Percentiles rank a stretch among this genome's conserved stretches.
These are phyloP conservation scores for Aspergillus unguis DNA, from an alignment of 2,329 filamentous ascomycete genomes.

Conservation along the genomic window DNA sequence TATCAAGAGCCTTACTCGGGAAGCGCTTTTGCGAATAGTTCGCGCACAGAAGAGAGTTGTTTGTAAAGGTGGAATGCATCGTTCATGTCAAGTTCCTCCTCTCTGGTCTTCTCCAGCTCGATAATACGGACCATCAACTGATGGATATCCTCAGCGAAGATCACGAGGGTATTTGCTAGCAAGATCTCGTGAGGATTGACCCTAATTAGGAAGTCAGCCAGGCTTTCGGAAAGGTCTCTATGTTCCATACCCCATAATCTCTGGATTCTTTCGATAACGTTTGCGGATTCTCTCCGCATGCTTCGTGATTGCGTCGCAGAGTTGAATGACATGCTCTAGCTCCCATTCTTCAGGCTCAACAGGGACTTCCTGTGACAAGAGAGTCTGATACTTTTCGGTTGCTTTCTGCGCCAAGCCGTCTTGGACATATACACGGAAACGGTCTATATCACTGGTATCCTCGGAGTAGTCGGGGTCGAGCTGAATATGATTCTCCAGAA, in stretches of 20 bases:
- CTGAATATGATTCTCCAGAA: slow-evolving; percentile 79
- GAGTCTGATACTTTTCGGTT: slow-evolving; percentile 71
- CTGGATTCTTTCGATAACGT: slow-evolving; percentile 80
- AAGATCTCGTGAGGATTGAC: slow-evolving; percentile 67
- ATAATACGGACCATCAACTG: slow-evolving; percentile 82
- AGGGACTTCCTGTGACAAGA: slow-evolving; percentile 77
- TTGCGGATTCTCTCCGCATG: slow-evolving; percentile 88
- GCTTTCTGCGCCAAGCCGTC: slow-evolving; percentile 72
- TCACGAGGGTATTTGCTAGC: slow-evolving; percentile 78
- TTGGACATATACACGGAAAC: slow-evolving; percentile 69
- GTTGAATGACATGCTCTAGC: slow-evolving; percentile 82
- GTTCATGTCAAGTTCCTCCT: slow-evolving; percentile 75
- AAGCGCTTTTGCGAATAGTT: slow-evolving; percentile 72
- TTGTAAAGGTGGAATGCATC: slow-evolving; percentile 94
- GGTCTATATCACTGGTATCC: slow-evolving; percentile 64
- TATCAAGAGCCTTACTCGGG: slow-evolving; percentile 49
- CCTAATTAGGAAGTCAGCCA: slow-evolving; percentile 24
- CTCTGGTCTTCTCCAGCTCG: slow-evolving; percentile 64
- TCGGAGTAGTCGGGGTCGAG: slow-evolving; percentile 72
- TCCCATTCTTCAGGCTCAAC: slow-evolving; percentile 80
- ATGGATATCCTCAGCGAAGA: slow-evolving; percentile 83
- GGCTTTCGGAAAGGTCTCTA: slow-evolving; percentile 18
- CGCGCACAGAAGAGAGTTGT: slow-evolving; percentile 78
- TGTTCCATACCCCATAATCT: slow-evolving; percentile 67
- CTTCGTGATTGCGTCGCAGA: slow-evolving; percentile 81